Evolutionary conservation across 768 basidiomycete genomes (phyloP).

Genomic region (Cubamyces lactineus): DNA sequence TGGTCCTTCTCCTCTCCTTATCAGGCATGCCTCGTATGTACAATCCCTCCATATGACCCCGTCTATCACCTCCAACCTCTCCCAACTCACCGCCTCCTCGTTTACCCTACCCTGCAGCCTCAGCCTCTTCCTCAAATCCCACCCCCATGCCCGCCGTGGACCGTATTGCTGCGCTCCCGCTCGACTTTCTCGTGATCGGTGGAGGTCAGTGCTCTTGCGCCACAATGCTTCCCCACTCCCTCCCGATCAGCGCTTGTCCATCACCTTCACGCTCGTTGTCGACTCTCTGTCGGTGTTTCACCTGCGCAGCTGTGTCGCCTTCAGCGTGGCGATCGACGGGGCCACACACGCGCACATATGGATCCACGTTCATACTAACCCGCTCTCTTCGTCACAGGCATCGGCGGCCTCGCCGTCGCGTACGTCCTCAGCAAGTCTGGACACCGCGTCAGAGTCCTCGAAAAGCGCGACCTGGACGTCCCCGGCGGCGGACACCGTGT

Average conservation of each 20-base stretch:
- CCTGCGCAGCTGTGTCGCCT: not conserved
- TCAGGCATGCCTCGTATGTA: conserved; percentile 15
- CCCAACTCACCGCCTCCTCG: not conserved
- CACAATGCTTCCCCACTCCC: not conserved
- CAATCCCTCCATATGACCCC: not conserved
- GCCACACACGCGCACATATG: not conserved
- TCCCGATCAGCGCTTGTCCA: conserved; percentile 11
- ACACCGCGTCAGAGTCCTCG: conserved; percentile 62
- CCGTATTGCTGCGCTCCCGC: conserved; percentile 32
- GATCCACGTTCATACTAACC: not conserved
- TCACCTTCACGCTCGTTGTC: not conserved
- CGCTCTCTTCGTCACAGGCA: conserved; percentile 34
- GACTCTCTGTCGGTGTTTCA: too few relatives aligned
- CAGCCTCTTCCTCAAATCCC: conserved; percentile 10
- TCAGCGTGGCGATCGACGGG: not conserved
- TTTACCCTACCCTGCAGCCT: not conserved
- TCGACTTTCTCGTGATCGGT: conserved; percentile 53
- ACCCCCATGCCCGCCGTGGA: conserved; percentile 28
- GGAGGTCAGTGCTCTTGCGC: conserved; percentile 39
- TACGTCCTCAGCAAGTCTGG: conserved; percentile 58
- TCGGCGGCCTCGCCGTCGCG: conserved; percentile 60
- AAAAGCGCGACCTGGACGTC: conserved; percentile 46
- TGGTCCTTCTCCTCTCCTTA: not conserved
- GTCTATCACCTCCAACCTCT: conserved; percentile 1
- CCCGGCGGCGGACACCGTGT: conserved; percentile 48